These are phyloP conservation scores for Moricandia moricandioides DNA, from an alignment of 345 rosid genomes.

Conservation along the genomic window DNA sequence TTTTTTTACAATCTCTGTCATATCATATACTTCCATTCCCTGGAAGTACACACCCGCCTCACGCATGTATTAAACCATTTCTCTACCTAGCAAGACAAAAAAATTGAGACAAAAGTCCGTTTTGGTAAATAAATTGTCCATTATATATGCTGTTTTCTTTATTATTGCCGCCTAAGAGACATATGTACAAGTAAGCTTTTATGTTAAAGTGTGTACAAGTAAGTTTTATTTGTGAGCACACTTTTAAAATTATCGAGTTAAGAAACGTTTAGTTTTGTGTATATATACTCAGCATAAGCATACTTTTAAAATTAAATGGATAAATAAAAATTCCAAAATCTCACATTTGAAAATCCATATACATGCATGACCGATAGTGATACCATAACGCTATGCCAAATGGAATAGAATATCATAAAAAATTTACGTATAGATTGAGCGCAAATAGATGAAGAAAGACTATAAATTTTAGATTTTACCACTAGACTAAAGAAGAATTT, in stretches of 20 bases:
- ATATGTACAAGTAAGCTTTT: neutral
- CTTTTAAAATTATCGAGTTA: neutral
- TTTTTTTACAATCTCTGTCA: constrained; percentile 27
- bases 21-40: neutral
- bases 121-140: neutral
- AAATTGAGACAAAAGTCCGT: neutral
- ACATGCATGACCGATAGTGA: neutral
- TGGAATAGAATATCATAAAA: neutral
- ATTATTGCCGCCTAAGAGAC: neutral
- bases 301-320: neutral
- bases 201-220: neutral
- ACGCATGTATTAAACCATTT: neutral
- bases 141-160: neutral
- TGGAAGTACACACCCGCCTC: constrained; percentile 15
- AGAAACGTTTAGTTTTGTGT: neutral
- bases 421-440: too few relatives aligned
- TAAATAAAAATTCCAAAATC: neutral
- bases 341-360: neutral
- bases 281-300: neutral
- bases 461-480: too few relatives aligned
- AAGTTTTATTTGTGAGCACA: neutral
- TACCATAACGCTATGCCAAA: neutral
- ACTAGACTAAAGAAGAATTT: too few relatives aligned
- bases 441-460: too few relatives aligned
- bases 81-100: neutral